Conservation (phyloP, 164 flowering plant genomes). For the Magnolia changhungtana region DNA sequence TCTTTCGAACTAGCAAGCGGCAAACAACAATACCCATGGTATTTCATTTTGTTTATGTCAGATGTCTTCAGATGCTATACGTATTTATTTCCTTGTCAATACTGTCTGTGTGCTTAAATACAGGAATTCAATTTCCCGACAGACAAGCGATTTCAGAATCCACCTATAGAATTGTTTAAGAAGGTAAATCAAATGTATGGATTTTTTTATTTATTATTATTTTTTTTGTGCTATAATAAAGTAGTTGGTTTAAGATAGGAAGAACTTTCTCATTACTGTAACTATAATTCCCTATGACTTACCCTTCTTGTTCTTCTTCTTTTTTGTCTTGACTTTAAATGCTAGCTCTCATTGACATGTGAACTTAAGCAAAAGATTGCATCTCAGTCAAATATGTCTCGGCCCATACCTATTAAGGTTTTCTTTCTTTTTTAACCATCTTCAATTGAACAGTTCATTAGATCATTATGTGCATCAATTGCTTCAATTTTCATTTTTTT, state of each 20-base stretch:
- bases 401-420: constrained; percentile 45
- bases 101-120: constrained; percentile 4
- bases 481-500: constrained; percentile 3
- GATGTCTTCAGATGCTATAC: constrained; percentile 3
- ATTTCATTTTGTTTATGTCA: constrained; percentile 6
- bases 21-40: constrained; percentile 74
- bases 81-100: neutral
- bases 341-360: constrained; percentile 64
- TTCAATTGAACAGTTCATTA: neutral
- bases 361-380: constrained; percentile 44
- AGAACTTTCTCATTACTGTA: neutral
- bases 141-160: constrained; percentile 54
- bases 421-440: constrained; percentile 7
- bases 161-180: constrained; percentile 72
- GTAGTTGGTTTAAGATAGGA: neutral
- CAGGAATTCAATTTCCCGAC: constrained; percentile 75
- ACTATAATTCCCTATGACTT: neutral
- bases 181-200: constrained; percentile 42
- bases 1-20: constrained; percentile 62
- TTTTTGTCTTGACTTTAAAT: constrained; percentile 6
- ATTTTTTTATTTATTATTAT: neutral
- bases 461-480: neutral
- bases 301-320: neutral
- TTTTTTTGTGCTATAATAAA: neutral
- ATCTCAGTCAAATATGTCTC: constrained; percentile 33